phyloP scores from a whole-genome alignment of 805 yeast species.

The Candida coleopterorum region DNA sequence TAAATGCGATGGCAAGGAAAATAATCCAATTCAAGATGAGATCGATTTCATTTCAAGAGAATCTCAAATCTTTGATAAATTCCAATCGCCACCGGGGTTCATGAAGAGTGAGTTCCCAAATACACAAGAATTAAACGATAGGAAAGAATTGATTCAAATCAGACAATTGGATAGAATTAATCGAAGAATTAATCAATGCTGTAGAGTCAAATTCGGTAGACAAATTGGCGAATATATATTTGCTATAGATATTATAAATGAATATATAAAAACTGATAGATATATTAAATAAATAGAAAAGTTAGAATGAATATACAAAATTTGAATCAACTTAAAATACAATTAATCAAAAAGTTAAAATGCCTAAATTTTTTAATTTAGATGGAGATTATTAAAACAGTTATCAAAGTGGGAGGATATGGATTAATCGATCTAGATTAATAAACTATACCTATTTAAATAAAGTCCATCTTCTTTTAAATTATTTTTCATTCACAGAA shows the following conservation, averaged over 20 bases:
- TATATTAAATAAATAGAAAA: too few species aligned
- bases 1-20: slow-evolving; percentile 4
- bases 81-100: slow-evolving; percentile 38
- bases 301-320: too few species aligned
- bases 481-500: too few species aligned
- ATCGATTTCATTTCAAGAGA: slow-evolving; percentile 12
- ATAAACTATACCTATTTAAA: too few species aligned
- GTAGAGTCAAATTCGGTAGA: slow-evolving; percentile 11
- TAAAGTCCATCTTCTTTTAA: too few species aligned
- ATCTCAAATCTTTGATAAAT: slow-evolving; percentile 32
- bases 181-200: slow-evolving; percentile 23
- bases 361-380: too few species aligned
- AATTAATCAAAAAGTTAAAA: too few species aligned
- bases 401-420: too few species aligned
- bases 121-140: slow-evolving; percentile 25
- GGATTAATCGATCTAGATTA: too few species aligned
- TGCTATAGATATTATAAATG: slow-evolving; percentile 25
- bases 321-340: too few species aligned
- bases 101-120: slow-evolving; percentile 34
- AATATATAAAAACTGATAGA: slow-evolving; percentile 18
- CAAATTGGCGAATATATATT: slow-evolving; percentile 31
- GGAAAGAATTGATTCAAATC: slow-evolving; percentile 16
- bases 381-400: too few species aligned
- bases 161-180: slow-evolving; percentile 24
- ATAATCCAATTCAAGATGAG: slow-evolving; percentile 8